These are phyloP conservation scores for Coemansia sp. DNA, from an alignment of 192 early-diverging fungal genomes.

Conservation along the genomic window DNA sequence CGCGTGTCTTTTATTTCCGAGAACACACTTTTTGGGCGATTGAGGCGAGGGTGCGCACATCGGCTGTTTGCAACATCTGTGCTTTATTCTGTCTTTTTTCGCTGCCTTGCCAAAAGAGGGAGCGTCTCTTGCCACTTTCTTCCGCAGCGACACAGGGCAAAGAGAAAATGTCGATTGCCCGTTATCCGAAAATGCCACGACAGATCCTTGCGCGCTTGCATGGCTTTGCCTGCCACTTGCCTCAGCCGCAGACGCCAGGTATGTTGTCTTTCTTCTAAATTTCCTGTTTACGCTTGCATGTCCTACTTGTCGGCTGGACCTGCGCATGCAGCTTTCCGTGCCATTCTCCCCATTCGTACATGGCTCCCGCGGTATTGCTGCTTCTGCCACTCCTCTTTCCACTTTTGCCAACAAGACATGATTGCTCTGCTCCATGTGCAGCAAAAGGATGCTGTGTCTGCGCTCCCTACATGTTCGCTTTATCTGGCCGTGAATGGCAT, in stretches of 20 bases:
- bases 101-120: background rate
- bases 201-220: slow-evolving; percentile 3
- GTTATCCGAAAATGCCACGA: slow-evolving; percentile 1
- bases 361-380: background rate
- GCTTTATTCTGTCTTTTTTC: background rate
- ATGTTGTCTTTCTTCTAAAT: background rate
- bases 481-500: background rate
- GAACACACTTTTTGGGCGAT: background rate
- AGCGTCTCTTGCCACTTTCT: background rate
- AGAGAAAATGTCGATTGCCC: background rate
- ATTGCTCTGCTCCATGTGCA: background rate
- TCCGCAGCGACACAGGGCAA: background rate
- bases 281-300: background rate
- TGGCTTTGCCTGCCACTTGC: background rate
- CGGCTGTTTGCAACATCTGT: background rate
- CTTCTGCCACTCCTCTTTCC: background rate
- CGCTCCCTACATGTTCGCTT: background rate
- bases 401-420: background rate
- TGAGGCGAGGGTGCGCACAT: background rate
- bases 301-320: background rate
- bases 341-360: background rate
- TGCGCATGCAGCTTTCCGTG: background rate
- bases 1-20: slow-evolving; percentile 3
- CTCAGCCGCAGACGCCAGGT: background rate
- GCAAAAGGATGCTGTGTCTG: background rate